A percentile compares a stretch with the other conserved stretches of the same genome.
phyloP scores from a whole-genome alignment of 371 early-diverging fungal genomes.

The Dipsacomyces acuminosporus region DNA sequence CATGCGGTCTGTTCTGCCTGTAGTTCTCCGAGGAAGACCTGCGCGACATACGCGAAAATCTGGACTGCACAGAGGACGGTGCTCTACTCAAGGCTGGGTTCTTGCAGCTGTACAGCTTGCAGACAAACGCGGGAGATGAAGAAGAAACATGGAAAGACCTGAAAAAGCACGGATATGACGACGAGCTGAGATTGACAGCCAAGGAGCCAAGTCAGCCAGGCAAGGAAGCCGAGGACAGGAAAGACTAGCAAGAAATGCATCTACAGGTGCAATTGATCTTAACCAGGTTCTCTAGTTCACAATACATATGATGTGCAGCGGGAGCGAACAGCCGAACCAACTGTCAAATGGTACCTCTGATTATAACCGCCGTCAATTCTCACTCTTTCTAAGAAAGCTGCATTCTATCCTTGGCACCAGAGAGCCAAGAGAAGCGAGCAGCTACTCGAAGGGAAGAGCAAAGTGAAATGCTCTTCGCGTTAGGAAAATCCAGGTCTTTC shows the following conservation, averaged over 20 bases:
- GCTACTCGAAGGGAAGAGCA: too few relatives aligned
- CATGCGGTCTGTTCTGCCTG: neutral
- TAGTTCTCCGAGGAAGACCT: conserved; percentile 52
- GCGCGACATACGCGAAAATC: conserved; percentile 47
- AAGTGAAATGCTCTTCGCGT: too few relatives aligned
- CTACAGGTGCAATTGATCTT: too few relatives aligned
- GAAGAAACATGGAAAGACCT: conserved; percentile 60
- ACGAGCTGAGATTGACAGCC: conserved; percentile 34
- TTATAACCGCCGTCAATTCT: too few relatives aligned
- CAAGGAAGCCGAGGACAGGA: too few relatives aligned
- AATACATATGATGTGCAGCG: conserved; percentile 14
- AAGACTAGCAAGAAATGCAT: too few relatives aligned
- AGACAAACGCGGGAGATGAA: conserved; percentile 52
- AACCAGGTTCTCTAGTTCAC: too few relatives aligned
- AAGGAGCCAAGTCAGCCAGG: neutral
- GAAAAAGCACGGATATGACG: conserved; percentile 52
- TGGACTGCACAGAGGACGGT: conserved; percentile 38
- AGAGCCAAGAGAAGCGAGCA: conserved; percentile 5
- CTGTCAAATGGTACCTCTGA: neutral
- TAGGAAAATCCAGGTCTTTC: too few relatives aligned
- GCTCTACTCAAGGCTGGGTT: conserved; percentile 52
- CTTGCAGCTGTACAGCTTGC: conserved; percentile 56
- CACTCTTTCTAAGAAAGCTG: conserved; percentile 1
- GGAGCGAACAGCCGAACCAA: conserved; percentile 28
- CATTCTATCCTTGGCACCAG: conserved; percentile 1